Evolutionary conservation across 805 yeast genomes (phyloP).

Genomic region (Zygotorulaspora chibaensis): DNA sequence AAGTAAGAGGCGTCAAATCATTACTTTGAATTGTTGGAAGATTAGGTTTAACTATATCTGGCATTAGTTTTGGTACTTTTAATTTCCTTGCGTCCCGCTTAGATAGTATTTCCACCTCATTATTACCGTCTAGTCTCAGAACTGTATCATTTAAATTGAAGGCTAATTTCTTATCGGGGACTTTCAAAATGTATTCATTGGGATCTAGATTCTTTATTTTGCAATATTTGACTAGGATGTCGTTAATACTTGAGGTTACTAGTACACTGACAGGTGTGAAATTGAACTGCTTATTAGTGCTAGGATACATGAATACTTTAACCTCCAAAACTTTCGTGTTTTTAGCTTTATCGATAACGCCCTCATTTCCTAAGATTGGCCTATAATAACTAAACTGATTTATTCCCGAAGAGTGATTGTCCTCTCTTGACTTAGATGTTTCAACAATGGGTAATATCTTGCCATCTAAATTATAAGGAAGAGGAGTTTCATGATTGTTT

Average conservation of each 20-base stretch:
- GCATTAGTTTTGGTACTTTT: constrained; percentile 32
- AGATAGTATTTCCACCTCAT: constrained; percentile 41
- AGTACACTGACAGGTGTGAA: constrained; percentile 31
- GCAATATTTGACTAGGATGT: constrained; percentile 36
- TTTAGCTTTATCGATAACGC: constrained; percentile 15
- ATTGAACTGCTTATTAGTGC: constrained; percentile 26
- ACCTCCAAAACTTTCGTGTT: constrained; percentile 31
- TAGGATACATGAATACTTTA: constrained; percentile 36
- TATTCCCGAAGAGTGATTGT: constrained; percentile 13
- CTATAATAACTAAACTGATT: constrained; percentile 38
- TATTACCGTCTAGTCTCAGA: constrained; percentile 40
- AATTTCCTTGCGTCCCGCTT: constrained; percentile 40
- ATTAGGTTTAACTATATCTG: constrained; percentile 26
- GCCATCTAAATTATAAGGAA: constrained; percentile 37
- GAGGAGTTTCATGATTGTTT: constrained; percentile 53
- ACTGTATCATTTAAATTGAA: constrained; percentile 40
- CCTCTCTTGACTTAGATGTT: constrained; percentile 4
- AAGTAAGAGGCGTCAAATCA: constrained; percentile 33
- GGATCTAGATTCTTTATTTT: constrained; percentile 36
- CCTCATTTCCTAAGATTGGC: constrained; percentile 33
- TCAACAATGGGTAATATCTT: constrained; percentile 9
- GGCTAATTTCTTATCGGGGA: constrained; percentile 30
- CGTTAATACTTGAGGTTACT: constrained; percentile 37
- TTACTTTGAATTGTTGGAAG: constrained; percentile 35
- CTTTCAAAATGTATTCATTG: constrained; percentile 36